Conservation (phyloP, 2,329 filamentous ascomycete genomes). For the Cephalotrichum gorgonifer region DNA sequence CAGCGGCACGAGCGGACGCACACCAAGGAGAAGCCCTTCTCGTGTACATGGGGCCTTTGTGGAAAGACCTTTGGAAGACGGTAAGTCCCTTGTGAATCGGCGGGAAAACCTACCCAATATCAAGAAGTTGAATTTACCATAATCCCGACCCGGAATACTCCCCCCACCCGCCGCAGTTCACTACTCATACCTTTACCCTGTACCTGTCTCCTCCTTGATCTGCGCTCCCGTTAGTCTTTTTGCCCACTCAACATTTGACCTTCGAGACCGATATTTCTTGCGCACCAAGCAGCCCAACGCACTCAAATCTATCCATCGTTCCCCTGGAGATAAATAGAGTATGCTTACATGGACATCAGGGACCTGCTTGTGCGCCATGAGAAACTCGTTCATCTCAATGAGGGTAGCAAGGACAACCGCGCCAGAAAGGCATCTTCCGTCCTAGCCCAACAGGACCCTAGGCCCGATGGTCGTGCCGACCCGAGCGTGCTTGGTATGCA, state of each 20-base stretch:
- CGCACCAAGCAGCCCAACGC: background rate
- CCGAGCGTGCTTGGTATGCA: slow-evolving; percentile 35
- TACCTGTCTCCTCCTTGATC: slow-evolving; percentile 5
- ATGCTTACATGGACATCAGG: slow-evolving; percentile 52
- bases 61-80: slow-evolving; percentile 53
- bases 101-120: background rate
- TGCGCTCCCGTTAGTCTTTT: slow-evolving; percentile 2
- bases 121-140: slow-evolving; percentile 1
- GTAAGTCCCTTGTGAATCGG: slow-evolving; percentile 29
- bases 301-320: slow-evolving; percentile 7
- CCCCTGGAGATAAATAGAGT: slow-evolving; percentile 9
- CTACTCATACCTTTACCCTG: slow-evolving; percentile 9
- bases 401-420: slow-evolving; percentile 44
- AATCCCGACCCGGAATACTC: background rate
- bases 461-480: slow-evolving; percentile 34
- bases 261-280: background rate
- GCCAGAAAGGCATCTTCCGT: slow-evolving; percentile 39
- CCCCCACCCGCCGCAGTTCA: slow-evolving; percentile 2
- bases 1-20: slow-evolving; percentile 54
- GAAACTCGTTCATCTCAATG: slow-evolving; percentile 54
- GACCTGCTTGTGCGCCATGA: slow-evolving; percentile 54
- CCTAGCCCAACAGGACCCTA: background rate
- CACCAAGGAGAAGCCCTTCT: slow-evolving; percentile 56
- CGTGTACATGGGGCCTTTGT: slow-evolving; percentile 47
- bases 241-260: background rate